Evolutionary conservation across 1,284 basidiomycete species (phyloP).

Genomic region (Apiotrichum sp.): DNA sequence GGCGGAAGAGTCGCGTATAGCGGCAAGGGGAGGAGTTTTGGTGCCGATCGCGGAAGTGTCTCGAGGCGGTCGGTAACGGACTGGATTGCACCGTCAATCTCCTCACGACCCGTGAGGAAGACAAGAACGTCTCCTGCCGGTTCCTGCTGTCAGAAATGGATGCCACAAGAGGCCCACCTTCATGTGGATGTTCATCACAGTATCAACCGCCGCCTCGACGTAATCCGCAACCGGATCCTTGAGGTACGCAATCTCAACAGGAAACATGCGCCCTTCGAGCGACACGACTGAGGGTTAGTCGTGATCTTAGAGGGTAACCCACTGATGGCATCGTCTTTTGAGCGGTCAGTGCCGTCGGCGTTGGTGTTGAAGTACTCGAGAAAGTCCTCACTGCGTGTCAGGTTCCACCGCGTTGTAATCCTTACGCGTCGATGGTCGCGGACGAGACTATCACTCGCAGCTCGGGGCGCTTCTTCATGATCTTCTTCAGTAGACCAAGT

Average conservation of each 20-base stretch:
- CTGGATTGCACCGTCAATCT: conserved; percentile 84
- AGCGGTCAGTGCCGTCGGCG: conserved; percentile 42
- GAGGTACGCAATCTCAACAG: conserved; percentile 75
- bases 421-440: conserved; percentile 81
- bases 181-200: conserved; percentile 77
- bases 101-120: conserved; percentile 93
- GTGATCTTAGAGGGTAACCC: conserved; percentile 3
- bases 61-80: conserved; percentile 67
- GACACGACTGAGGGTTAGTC: conserved; percentile 61
- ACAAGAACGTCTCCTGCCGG: conserved; percentile 79
- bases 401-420: conserved; percentile 9
- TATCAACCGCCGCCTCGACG: conserved; percentile 72
- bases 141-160: conserved; percentile 52
- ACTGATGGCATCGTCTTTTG: conserved; percentile 46
- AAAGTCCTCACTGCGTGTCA: conserved; percentile 56
- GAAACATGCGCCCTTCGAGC: conserved; percentile 86
- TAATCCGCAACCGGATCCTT: conserved; percentile 72
- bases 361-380: conserved; percentile 74
- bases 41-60: conserved; percentile 62
- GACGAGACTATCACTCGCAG: conserved; percentile 88
- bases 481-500: conserved; percentile 90
- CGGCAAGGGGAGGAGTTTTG: conserved; percentile 63
- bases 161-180: conserved; percentile 53
- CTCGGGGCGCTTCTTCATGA: conserved; percentile 78
- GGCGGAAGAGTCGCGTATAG: conserved; percentile 82